Conservation (phyloP, 2,329 filamentous ascomycete species). For the Colletotrichum agaves region DNA sequence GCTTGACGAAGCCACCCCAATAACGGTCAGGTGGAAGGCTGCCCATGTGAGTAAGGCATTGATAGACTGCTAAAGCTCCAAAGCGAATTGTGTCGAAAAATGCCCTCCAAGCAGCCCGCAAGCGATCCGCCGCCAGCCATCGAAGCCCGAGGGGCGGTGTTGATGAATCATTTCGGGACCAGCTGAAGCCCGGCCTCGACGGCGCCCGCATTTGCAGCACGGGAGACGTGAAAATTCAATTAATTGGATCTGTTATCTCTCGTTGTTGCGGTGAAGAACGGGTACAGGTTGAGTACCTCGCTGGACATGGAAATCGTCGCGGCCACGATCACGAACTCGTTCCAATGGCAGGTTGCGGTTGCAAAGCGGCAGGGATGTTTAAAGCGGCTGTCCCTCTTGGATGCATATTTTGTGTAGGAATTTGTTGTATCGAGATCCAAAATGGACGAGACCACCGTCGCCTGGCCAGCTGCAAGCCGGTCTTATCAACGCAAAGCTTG, state of each 20-base stretch:
- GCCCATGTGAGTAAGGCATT: conserved; percentile 6
- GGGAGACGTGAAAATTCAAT: conserved; percentile 29
- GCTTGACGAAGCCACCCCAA: conserved; percentile 6
- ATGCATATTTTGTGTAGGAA: conserved; percentile 26
- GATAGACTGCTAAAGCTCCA: not conserved
- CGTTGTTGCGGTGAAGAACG: conserved; percentile 31
- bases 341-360: conserved; percentile 23
- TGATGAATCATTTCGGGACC: not conserved
- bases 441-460: conserved; percentile 32
- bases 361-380: conserved; percentile 25
- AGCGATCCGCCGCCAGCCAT: conserved; percentile 23
- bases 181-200: not conserved
- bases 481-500: conserved; percentile 33
- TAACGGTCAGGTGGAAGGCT: conserved; percentile 1
- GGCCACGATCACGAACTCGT: conserved; percentile 16
- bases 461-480: conserved; percentile 29
- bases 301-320: conserved; percentile 4
- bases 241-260: conserved; percentile 27
- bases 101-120: conserved; percentile 21
- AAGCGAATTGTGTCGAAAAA: conserved; percentile 3
- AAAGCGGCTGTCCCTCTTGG: conserved; percentile 17
- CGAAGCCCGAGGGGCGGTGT: conserved; percentile 25
- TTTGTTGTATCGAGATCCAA: conserved; percentile 35
- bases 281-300: conserved; percentile 12
- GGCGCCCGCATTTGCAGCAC: conserved; percentile 28